phyloP scores from a whole-genome alignment of 805 yeast species.

The Kuraishia capsulata region DNA sequence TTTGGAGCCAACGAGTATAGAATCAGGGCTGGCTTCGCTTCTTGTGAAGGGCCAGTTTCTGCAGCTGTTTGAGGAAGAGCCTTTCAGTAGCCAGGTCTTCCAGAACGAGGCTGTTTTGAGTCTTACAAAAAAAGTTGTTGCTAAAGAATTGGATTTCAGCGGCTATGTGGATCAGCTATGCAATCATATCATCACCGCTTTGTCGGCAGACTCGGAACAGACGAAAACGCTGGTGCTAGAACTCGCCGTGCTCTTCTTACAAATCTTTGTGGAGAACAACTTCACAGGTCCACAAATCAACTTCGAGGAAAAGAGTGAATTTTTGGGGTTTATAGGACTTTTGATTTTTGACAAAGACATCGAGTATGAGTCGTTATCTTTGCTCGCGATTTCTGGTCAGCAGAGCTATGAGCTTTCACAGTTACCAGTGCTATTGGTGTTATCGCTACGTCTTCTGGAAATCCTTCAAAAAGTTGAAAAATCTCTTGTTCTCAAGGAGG shows the following conservation, averaged over 20 bases:
- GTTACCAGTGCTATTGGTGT: slow-evolving; percentile 34
- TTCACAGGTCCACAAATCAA: slow-evolving; percentile 73
- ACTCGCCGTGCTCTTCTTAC: slow-evolving; percentile 27
- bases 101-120: slow-evolving; percentile 4
- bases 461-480: slow-evolving; percentile 19
- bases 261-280: slow-evolving; percentile 65
- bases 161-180: not conserved
- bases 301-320: slow-evolving; percentile 13
- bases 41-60: slow-evolving; percentile 20
- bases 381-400: slow-evolving; percentile 40
- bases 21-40: slow-evolving; percentile 1
- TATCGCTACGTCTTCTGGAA: slow-evolving; percentile 37
- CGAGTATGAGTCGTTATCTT: slow-evolving; percentile 8
- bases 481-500: slow-evolving; percentile 15
- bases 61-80: slow-evolving; percentile 7
- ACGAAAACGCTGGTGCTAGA: not conserved
- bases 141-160: not conserved
- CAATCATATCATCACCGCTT: slow-evolving; percentile 1
- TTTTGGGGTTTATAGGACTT: slow-evolving; percentile 14
- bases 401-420: slow-evolving; percentile 55
- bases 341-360: slow-evolving; percentile 12
- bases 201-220: not conserved
- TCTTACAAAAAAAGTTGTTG: slow-evolving; percentile 3
- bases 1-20: not conserved
- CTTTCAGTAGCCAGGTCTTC: slow-evolving; percentile 8